Evolutionary conservation across 1,139 yeast genomes (phyloP).

Genomic region (Pneumocystis wakefieldiae): DNA sequence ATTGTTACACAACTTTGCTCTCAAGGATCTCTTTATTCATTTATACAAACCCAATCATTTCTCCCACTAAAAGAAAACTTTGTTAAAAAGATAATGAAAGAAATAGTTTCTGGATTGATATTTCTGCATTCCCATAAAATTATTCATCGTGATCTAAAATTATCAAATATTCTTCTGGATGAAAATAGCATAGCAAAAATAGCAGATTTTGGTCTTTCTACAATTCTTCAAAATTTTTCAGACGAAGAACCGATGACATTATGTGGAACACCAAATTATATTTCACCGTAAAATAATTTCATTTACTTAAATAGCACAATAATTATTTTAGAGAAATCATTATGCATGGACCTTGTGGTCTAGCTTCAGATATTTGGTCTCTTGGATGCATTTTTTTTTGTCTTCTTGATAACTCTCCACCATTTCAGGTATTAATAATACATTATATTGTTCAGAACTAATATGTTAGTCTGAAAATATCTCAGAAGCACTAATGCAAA

Average conservation of each 20-base stretch:
- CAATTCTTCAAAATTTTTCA: not conserved
- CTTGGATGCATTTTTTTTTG: constrained; percentile 1
- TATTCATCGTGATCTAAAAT: constrained; percentile 76
- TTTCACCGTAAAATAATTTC: not conserved
- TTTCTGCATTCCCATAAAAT: constrained; percentile 54
- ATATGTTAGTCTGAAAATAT: constrained; percentile 3
- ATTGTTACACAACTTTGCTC: constrained; percentile 88
- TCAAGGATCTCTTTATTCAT: constrained; percentile 41
- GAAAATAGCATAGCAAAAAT: constrained; percentile 3
- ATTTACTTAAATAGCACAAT: not conserved
- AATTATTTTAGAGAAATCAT: not conserved
- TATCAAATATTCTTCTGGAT: constrained; percentile 37
- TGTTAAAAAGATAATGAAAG: constrained; percentile 45
- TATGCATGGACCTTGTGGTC: not conserved
- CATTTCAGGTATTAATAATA: not conserved
- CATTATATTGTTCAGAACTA: not conserved
- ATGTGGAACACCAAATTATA: constrained; percentile 7
- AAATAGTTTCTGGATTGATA: constrained; percentile 51
- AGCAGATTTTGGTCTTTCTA: constrained; percentile 12
- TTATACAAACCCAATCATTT: constrained; percentile 4
- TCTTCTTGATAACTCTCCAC: not conserved
- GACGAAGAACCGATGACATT: constrained; percentile 1
- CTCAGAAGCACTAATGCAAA: constrained; percentile 7
- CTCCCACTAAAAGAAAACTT: constrained; percentile 8
- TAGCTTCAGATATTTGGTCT: constrained; percentile 1